Conservation (phyloP, 2,329 filamentous ascomycete species). For the Fusarium albosuccineum region DNA sequence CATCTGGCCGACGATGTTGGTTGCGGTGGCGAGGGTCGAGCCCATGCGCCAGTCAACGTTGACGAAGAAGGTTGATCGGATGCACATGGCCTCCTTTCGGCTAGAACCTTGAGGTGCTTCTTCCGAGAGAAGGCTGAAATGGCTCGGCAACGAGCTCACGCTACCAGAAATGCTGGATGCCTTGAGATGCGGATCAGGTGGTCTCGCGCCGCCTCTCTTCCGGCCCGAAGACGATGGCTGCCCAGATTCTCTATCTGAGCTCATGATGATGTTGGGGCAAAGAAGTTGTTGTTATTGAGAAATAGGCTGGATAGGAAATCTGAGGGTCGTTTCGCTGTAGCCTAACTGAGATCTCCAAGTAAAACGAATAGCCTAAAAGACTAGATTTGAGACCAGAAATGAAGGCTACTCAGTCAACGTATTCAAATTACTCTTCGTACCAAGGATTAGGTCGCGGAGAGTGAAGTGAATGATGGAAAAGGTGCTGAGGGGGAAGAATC, state of each 20-base stretch:
- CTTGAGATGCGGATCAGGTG: neutral
- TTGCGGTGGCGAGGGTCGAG: conserved; percentile 20
- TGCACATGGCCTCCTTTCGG: conserved; percentile 25
- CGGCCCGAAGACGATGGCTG: neutral
- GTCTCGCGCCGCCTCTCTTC: neutral
- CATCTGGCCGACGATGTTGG: conserved; percentile 47
- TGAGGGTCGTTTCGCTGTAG: neutral
- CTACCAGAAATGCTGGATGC: too few relatives aligned
- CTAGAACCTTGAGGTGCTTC: neutral
- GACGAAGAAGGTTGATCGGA: conserved; percentile 44
- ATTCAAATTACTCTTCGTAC: neutral
- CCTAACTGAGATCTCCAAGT: neutral
- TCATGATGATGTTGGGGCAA: conserved; percentile 10
- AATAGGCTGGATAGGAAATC: conserved; percentile 4
- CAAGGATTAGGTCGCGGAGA: too few relatives aligned
- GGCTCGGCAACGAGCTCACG: neutral
- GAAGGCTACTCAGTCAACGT: neutral
- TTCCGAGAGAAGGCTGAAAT: neutral
- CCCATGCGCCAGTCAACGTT: conserved; percentile 41
- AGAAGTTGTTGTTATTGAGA: neutral
- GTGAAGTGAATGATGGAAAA: neutral
- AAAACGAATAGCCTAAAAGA: neutral
- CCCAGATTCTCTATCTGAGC: too few relatives aligned
- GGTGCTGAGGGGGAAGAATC: too few relatives aligned
- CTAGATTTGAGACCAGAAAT: neutral